Evolutionary conservation across 2,329 filamentous ascomycete genomes (phyloP).

Genomic region (Alternaria atra): DNA sequence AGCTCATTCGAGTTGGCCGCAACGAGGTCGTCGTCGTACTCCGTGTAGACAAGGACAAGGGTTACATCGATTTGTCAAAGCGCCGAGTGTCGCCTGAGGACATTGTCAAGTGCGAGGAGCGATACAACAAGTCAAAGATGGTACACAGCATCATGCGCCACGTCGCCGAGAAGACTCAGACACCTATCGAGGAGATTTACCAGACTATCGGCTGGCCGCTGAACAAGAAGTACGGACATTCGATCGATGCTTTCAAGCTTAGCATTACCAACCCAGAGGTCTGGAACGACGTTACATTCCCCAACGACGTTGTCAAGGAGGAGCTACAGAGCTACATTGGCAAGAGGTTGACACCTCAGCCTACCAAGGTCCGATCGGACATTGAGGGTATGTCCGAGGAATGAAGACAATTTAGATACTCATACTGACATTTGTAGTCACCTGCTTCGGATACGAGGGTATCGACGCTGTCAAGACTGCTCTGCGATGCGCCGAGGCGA

Average conservation of each 20-base stretch:
- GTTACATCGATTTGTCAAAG: constrained; percentile 99
- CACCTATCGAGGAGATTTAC: constrained; percentile 93
- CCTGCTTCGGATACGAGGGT: constrained; percentile 81
- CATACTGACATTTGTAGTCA: constrained; percentile 38
- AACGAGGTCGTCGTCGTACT: constrained; percentile 99
- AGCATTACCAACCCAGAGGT: constrained; percentile 98
- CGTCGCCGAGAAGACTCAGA: constrained; percentile 95
- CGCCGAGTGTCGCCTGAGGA: constrained; percentile 97
- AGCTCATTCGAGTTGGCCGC: constrained; percentile 95
- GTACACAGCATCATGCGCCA: constrained; percentile 99
- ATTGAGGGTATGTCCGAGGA: constrained; percentile 81
- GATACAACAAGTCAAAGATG: constrained; percentile 99
- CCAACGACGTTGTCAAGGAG: constrained; percentile 82
- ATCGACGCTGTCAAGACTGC: constrained; percentile 98
- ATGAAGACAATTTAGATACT: constrained; percentile 41
- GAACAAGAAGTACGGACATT: constrained; percentile 96
- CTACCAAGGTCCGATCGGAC: constrained; percentile 98
- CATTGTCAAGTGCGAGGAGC: constrained; percentile 97
- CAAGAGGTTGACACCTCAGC: constrained; percentile 96
- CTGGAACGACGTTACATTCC: constrained; percentile 92
- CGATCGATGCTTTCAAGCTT: constrained; percentile 98
- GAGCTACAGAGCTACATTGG: constrained; percentile 95
- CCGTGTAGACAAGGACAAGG: constrained; percentile 99
- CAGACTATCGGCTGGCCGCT: constrained; percentile 95
- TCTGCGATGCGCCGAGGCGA: constrained; percentile 87